These are phyloP conservation scores for Takashimella tepidaria DNA, from an alignment of 1,284 basidiomycete genomes.

Conservation along the genomic window DNA sequence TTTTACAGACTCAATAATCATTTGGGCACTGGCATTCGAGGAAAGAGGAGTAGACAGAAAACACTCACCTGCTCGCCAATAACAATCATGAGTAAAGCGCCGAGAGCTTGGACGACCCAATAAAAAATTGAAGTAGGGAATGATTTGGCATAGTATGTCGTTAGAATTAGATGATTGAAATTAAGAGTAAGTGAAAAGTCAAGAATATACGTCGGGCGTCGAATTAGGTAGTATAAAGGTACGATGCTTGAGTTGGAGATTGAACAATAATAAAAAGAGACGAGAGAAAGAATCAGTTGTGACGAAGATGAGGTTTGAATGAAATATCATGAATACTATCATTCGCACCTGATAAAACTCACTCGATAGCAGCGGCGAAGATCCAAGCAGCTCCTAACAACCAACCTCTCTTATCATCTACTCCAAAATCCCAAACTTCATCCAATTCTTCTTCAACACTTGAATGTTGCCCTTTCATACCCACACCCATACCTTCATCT, in stretches of 20 bases:
- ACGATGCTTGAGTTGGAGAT: conserved; percentile 60
- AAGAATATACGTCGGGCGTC: conserved; percentile 85
- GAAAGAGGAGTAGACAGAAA: too few species aligned
- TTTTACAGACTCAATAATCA: too few species aligned
- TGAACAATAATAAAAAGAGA: too few species aligned
- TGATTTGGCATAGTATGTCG: conserved; percentile 81
- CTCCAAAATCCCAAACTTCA: conserved; percentile 49
- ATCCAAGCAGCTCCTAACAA: conserved; percentile 79
- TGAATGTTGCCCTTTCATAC: conserved; percentile 3
- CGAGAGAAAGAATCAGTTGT: not conserved
- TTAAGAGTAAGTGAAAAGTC: conserved; percentile 88
- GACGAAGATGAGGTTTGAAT: not conserved
- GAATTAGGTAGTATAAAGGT: conserved; percentile 78
- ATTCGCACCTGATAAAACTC: conserved; percentile 37
- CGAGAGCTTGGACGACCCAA: conserved; percentile 71
- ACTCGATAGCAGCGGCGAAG: conserved; percentile 73
- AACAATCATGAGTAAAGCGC: conserved; percentile 69
- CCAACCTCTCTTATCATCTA: conserved; percentile 77
- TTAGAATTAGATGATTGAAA: conserved; percentile 84
- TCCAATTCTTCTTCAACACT: conserved; percentile 14
- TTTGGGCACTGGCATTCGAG: too few species aligned
- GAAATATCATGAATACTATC: not conserved
- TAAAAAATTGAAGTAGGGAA: conserved; percentile 86
- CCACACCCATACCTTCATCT: conserved; percentile 4
- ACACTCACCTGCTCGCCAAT: conserved; percentile 68